Evolutionary conservation across 345 rosid species (phyloP).

Genomic region (Eucalyptus pauciflora): DNA sequence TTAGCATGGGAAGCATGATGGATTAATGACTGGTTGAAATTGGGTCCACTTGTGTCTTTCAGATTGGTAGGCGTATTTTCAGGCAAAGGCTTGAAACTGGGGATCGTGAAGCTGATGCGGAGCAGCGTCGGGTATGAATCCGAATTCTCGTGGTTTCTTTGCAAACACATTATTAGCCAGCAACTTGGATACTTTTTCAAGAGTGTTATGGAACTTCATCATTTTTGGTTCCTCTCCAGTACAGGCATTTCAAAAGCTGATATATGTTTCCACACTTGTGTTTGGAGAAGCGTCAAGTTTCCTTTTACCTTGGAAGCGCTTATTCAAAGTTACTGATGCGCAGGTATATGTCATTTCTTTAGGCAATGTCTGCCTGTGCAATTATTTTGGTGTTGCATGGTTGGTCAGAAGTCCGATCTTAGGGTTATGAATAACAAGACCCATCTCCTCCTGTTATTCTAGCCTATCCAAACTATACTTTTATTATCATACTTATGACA

Average conservation of each 20-base stretch:
- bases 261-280: conserved; percentile 88
- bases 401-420: neutral
- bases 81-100: conserved; percentile 99
- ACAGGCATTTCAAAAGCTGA: conserved; percentile 99
- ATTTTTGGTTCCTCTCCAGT: conserved; percentile 49
- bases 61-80: conserved; percentile 86
- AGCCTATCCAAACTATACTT: neutral
- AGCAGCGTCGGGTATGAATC: conserved; percentile 80
- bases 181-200: neutral
- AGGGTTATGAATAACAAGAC: neutral
- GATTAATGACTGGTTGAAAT: neutral
- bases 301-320: conserved; percentile 99
- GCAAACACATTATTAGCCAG: neutral
- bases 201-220: conserved; percentile 32
- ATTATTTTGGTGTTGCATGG: neutral
- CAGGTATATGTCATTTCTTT: conserved; percentile 39
- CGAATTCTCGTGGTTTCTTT: neutral
- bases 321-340: conserved; percentile 87
- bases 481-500: neutral
- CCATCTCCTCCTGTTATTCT: neutral
- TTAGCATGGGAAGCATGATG: neutral
- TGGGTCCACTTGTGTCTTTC: neutral
- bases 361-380: neutral
- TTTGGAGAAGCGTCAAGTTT: conserved; percentile 95
- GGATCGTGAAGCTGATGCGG: conserved; percentile 79